Evolutionary conservation across 495 filamentous ascomycete species (phyloP).

Genomic region (Podospora appendiculata): DNA sequence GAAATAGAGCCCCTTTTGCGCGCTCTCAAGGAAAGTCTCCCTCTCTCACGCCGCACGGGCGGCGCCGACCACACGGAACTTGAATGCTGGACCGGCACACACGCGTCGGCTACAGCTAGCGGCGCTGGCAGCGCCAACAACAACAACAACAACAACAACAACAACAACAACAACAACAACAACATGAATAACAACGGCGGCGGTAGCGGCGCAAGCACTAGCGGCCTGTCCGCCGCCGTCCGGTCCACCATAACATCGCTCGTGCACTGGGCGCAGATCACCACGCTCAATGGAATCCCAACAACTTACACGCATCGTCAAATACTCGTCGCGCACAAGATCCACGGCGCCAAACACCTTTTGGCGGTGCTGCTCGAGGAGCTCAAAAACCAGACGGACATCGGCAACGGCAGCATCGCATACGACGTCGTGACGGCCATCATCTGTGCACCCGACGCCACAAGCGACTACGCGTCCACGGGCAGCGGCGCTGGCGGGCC

Average conservation of each 20-base stretch:
- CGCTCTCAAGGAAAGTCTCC: slow-evolving; percentile 59
- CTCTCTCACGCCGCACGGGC: slow-evolving; percentile 54
- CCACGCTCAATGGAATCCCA: slow-evolving; percentile 56
- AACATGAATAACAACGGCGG: slow-evolving; percentile 12
- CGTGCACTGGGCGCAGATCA: slow-evolving; percentile 62
- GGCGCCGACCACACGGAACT: slow-evolving; percentile 64
- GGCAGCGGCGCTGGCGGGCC: slow-evolving; percentile 23
- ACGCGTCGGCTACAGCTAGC: not conserved
- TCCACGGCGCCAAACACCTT: slow-evolving; percentile 60
- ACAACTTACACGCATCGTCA: slow-evolving; percentile 76
- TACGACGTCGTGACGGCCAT: slow-evolving; percentile 70
- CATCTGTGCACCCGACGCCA: slow-evolving; percentile 59
- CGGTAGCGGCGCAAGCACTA: slow-evolving; percentile 31
- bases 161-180: slow-evolving; percentile 30
- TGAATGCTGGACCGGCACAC: slow-evolving; percentile 58
- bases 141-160: slow-evolving; percentile 33
- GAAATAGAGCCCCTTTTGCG: slow-evolving; percentile 67
- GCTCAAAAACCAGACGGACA: slow-evolving; percentile 42
- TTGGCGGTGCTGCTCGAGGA: slow-evolving; percentile 62
- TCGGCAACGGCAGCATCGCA: slow-evolving; percentile 51
- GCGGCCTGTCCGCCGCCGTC: slow-evolving; percentile 55
- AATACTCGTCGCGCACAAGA: slow-evolving; percentile 54
- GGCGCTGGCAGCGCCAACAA: slow-evolving; percentile 25
- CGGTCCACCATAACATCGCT: slow-evolving; percentile 60
- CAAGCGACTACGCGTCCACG: slow-evolving; percentile 29